These are phyloP conservation scores for Prunus davidiana DNA, from an alignment of 306 rosid genomes.

Conservation along the genomic window DNA sequence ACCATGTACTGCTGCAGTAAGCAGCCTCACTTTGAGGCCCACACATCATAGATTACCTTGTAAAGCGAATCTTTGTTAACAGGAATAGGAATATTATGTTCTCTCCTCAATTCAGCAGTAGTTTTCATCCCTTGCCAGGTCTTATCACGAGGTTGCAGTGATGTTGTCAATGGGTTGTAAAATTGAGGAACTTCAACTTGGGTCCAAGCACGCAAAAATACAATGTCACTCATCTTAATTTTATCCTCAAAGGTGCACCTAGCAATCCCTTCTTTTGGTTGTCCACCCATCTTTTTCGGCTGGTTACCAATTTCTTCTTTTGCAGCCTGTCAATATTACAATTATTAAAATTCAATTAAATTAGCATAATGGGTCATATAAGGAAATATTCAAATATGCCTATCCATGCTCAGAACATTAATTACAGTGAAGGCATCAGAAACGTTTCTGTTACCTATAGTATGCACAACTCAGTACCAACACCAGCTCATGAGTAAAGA, in stretches of 20 bases:
- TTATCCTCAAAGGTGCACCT: conserved; percentile 97
- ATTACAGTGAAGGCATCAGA: background rate
- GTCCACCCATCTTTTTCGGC: conserved; percentile 72
- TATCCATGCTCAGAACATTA: background rate
- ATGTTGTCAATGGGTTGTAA: conserved; percentile 77
- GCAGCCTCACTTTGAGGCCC: background rate
- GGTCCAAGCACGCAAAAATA: conserved; percentile 90
- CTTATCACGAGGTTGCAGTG: conserved; percentile 77
- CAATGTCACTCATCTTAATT: conserved; percentile 94
- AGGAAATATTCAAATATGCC: background rate
- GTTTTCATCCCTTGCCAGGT: conserved; percentile 96
- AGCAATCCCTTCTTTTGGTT: conserved; percentile 80
- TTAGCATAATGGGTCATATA: background rate
- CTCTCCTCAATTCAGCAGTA: conserved; percentile 85
- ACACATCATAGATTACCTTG: conserved; percentile 46
- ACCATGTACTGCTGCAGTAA: conserved; percentile 1
- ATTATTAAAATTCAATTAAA: background rate
- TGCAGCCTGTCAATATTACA: conserved; percentile 61
- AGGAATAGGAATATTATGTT: conserved; percentile 61
- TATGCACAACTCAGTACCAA: background rate
- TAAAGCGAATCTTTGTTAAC: conserved; percentile 86
- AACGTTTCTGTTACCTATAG: background rate
- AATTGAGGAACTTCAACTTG: conserved; percentile 80
- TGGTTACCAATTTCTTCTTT: conserved; percentile 85
- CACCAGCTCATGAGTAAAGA: conserved; percentile 2